These are phyloP conservation scores for Lasiosphaeria ovina DNA, from an alignment of 495 filamentous ascomycete species.

Conservation along the genomic window DNA sequence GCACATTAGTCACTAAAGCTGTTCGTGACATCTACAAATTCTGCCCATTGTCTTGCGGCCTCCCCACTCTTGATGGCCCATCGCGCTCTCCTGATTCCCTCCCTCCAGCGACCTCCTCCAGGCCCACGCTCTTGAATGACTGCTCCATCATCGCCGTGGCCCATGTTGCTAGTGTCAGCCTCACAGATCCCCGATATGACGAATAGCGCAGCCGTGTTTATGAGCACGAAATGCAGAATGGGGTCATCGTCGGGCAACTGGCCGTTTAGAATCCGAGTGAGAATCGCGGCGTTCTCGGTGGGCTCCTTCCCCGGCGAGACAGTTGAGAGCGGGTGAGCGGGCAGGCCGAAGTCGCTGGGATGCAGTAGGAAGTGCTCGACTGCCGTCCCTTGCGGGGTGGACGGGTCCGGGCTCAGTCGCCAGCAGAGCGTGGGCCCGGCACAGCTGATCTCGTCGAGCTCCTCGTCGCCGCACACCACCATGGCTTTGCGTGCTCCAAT, in stretches of 20 bases:
- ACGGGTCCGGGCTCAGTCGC: constrained; percentile 55
- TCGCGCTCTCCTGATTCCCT: constrained; percentile 78
- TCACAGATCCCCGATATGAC: constrained; percentile 86
- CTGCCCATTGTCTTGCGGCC: constrained; percentile 69
- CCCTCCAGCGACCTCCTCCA: constrained; percentile 86
- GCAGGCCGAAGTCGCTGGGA: constrained; percentile 82
- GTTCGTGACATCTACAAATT: constrained; percentile 62
- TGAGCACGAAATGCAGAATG: constrained; percentile 87
- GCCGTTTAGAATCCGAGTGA: constrained; percentile 72
- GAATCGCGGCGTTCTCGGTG: constrained; percentile 79
- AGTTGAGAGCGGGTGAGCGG: constrained; percentile 65
- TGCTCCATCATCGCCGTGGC: constrained; percentile 57
- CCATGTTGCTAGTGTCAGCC: constrained; percentile 71
- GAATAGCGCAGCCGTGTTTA: constrained; percentile 88
- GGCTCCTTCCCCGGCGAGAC: constrained; percentile 85
- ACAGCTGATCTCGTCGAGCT: constrained; percentile 92
- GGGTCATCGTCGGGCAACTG: constrained; percentile 72
- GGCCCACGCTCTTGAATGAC: constrained; percentile 79
- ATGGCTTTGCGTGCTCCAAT: constrained; percentile 79
- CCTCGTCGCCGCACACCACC: constrained; percentile 90
- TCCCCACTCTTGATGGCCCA: constrained; percentile 81
- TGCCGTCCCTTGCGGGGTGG: constrained; percentile 47
- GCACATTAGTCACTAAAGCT: constrained; percentile 21
- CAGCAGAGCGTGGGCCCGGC: constrained; percentile 86
- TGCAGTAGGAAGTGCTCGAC: constrained; percentile 72